Percentiles rank a stretch among this genome's conserved stretches.
Conservation (phyloP, 768 basidiomycete genomes). For the Kwoniella newhampshirensis region DNA sequence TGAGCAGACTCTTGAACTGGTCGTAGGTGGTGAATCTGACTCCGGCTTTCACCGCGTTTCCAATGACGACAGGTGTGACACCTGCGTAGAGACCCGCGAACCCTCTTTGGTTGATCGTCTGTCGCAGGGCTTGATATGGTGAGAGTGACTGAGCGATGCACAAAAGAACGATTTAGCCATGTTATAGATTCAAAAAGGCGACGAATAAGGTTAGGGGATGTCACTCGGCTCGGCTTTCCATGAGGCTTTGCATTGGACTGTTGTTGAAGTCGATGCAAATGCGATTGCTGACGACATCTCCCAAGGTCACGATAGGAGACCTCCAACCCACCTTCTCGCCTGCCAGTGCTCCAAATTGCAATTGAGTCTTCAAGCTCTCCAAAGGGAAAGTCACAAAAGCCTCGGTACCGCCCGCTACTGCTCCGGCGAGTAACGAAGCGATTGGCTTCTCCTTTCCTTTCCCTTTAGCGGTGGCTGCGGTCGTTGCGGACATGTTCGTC, state of each 20-base stretch:
- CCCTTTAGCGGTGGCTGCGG: conserved; percentile 26
- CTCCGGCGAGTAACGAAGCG: conserved; percentile 84
- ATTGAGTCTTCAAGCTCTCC: conserved; percentile 89
- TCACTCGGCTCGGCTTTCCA: too few species aligned
- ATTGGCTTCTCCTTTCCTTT: conserved; percentile 67
- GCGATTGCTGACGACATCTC: too few species aligned
- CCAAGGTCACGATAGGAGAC: too few species aligned
- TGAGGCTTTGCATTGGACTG: too few species aligned
- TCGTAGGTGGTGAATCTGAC: conserved; percentile 95
- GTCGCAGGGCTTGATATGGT: conserved; percentile 69
- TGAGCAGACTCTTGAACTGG: conserved; percentile 77
- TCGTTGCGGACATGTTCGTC: too few species aligned
- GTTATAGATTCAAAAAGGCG: too few species aligned
- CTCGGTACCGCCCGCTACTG: conserved; percentile 88
- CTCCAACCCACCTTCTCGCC: conserved; percentile 39
- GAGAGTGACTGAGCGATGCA: conserved; percentile 61
- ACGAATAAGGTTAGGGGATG: too few species aligned
- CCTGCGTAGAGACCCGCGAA: conserved; percentile 87
- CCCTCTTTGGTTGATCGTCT: conserved; percentile 74
- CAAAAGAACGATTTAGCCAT: neutral
- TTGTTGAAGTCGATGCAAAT: too few species aligned
- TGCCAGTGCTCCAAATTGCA: conserved; percentile 67
- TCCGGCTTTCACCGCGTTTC: conserved; percentile 90
- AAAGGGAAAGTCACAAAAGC: conserved; percentile 79
- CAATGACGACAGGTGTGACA: conserved; percentile 81